Base-by-base conservation (phyloP, 2,329 filamentous ascomycete genomes). In the Exutisphaerella laricina region DNA sequence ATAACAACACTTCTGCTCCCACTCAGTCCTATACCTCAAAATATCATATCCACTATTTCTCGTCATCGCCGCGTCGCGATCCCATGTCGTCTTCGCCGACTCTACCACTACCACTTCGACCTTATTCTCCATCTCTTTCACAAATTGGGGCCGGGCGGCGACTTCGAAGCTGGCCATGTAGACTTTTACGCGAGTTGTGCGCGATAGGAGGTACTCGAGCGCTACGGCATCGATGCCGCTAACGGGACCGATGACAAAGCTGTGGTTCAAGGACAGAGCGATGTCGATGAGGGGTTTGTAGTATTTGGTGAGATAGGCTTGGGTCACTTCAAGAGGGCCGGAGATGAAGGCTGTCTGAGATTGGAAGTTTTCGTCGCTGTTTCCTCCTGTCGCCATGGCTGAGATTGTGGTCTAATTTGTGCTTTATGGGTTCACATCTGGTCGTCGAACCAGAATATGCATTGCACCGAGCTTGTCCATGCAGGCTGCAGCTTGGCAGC, bases 171-270 rank as follows among this genome's bases (percentile, higher is more conserved):
- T 18, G 4, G 46, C 40, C 39, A 46, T 43, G 35, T 46, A 46
- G 8, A 49, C 22, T 3, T 14, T 29, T 5, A 46, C 41, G 2
- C 32, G 42, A 4, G 32, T 9, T 9, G 39, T 29, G n/a, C 20
- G 18, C 13, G 20, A 21, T 31, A 46, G 26, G 14, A 51, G 39
- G 28, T 46, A 39, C 3, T 41, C 16, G 25, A 49, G 26, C 4
- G 46, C 49, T 4, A 51, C 32, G 18, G 47, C 33, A 25, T 47
- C 47, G 22, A 47, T 41, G 12, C 47, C 44, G n/a, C 32, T 38
- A 6, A 43, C 43, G 2, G 44, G 40, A 35, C 39, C 43, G 16
- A 50, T 35, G 22, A 45, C 21, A 37, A 50, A 47, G 23, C 9
- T 18, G 28, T 45, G 39, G 14, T 23, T 25, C 13, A 37, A 13